Evolutionary conservation across 805 yeast species (phyloP), one percentile per base, ranked within the genome.

Genomic region (Wickerhamiella qilinensis): DNA sequence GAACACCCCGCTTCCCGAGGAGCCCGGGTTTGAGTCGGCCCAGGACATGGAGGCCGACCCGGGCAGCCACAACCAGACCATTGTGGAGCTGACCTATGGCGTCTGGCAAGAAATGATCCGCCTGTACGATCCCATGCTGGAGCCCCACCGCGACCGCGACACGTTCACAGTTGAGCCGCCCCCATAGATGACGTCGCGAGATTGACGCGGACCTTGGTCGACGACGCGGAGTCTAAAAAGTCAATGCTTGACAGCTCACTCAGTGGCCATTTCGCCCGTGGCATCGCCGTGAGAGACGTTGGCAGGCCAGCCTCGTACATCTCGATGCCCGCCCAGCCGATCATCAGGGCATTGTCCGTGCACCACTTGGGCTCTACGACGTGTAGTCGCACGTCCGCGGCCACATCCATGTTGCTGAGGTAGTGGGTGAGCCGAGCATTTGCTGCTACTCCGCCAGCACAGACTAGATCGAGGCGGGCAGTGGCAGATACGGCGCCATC

Each of bases 241-340:
- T n/a, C n/a, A n/a, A n/a, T n/a, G n/a, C n/a, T n/a, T n/a, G n/a
- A n/a, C n/a, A n/a, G n/a, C n/a, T n/a, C n/a, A n/a, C n/a, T 57
- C 42, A 85, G 51, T 1, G 94, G 86, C 98, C 98, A 88, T 57
- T 75, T 82, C 35, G 84, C 63, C 1, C 73, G 62, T 1, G 94
- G 93, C n/a, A 67, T 50, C 2, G 74, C 69, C 9, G 59, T 65
- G 31, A 80, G 49, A 4, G 65, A 68, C 0, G 85, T 70, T 11
- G 65, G 49, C 8, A 58, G 28, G 1, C 54, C 44, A 4, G 69
- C 67, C 53, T 85, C 94, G 52, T 62, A 78, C 16, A 86, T 58
- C 54, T 88, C 95, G 7, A 88, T 82, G 0, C 96, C 98, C 0
- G 97, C 94, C 75, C 93, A 83, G 1, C 95, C 98, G 38, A 91